A percentile compares a stretch with the other conserved stretches of the same genome.
phyloP scores from a whole-genome alignment of 441 rosid species.

The Populus tomentosa region DNA sequence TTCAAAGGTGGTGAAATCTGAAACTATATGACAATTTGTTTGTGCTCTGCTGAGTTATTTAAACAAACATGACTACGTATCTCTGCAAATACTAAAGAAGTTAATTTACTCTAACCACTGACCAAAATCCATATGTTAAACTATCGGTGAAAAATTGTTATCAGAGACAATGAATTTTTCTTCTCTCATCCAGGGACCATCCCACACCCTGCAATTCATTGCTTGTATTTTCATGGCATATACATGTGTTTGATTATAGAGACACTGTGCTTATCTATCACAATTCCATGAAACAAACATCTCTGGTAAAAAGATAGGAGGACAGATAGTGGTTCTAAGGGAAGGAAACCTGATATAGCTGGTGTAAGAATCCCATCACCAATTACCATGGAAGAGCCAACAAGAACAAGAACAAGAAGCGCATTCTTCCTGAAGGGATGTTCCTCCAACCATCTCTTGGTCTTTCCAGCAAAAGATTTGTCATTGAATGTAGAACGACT shows the following conservation, averaged over 20 bases:
- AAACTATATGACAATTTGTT: background rate
- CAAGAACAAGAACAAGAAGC: slow-evolving; percentile 62
- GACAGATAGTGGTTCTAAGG: background rate
- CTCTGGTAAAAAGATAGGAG: background rate
- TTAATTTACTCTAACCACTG: background rate
- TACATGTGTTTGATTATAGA: background rate
- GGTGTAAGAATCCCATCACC: slow-evolving; percentile 94
- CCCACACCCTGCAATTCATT: too few species aligned
- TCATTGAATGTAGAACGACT: slow-evolving; percentile 60
- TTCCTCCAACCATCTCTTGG: slow-evolving; percentile 71
- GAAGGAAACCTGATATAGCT: slow-evolving; percentile 67
- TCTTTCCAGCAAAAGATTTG: slow-evolving; percentile 71
- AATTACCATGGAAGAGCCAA: slow-evolving; percentile 83
- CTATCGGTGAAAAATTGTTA: background rate
- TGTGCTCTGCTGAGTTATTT: background rate
- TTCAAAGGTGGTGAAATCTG: background rate
- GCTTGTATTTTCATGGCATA: background rate
- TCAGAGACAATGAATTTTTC: too few species aligned
- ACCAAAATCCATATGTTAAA: background rate
- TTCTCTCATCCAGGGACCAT: too few species aligned
- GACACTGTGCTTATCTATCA: background rate
- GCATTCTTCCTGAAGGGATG: slow-evolving; percentile 50
- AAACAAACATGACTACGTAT: background rate
- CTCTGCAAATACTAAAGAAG: background rate
- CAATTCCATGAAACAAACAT: background rate